Percentiles rank a stretch among this genome's conserved stretches.
Evolutionary conservation across 2,329 filamentous ascomycete species (phyloP).

Genomic region (Phialophora macrospora): DNA sequence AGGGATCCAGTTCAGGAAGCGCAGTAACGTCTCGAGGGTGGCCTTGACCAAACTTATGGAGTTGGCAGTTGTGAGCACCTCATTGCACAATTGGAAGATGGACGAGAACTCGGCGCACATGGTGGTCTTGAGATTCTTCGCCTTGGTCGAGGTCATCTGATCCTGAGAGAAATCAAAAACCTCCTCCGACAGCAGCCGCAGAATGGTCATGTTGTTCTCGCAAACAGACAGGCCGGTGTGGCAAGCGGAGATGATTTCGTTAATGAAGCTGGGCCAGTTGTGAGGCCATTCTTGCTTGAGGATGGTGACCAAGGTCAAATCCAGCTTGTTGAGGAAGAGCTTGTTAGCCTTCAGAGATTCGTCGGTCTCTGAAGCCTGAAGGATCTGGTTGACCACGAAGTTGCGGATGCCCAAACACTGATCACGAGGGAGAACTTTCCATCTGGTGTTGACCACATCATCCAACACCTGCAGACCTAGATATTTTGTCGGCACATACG

Average conservation of each 20-base stretch:
- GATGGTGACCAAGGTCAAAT: conserved; percentile 94
- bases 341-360: conserved; percentile 83
- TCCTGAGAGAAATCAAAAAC: conserved; percentile 99
- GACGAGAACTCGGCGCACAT: conserved; percentile 99
- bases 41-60: conserved; percentile 90
- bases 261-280: conserved; percentile 99
- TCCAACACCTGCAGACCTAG: conserved; percentile 95
- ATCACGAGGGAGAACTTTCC: conserved; percentile 95
- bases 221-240: conserved; percentile 95
- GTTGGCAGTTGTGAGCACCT: conserved; percentile 88
- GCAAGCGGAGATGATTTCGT: conserved; percentile 97
- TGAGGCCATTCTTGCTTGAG: conserved; percentile 99
- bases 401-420: conserved; percentile 98
- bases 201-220: conserved; percentile 99
- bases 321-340: conserved; percentile 95
- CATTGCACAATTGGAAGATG: conserved; percentile 96
- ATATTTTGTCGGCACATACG: conserved; percentile 96
- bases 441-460: conserved; percentile 97
- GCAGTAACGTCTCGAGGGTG: conserved; percentile 92
- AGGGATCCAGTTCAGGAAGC: conserved; percentile 99
- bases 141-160: conserved; percentile 99
- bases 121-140: conserved; percentile 92
- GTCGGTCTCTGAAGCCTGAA: conserved; percentile 87
- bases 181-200: conserved; percentile 93
- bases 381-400: conserved; percentile 98